These are phyloP conservation scores for Lobosporangium transversale DNA, from an alignment of 192 early-diverging fungal species.

Conservation along the genomic window DNA sequence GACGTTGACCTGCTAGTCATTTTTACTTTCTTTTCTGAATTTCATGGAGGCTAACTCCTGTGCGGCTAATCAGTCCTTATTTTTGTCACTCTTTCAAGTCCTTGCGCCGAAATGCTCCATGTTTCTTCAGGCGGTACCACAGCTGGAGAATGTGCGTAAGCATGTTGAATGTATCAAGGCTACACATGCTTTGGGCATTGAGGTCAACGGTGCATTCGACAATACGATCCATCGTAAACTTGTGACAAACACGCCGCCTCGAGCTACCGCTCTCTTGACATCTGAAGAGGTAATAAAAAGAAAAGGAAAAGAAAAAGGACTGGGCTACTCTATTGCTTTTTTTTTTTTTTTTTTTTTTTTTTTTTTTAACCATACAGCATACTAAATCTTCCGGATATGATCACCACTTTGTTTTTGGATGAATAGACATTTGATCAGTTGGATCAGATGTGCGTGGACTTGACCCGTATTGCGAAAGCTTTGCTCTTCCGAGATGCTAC, in stretches of 20 bases:
- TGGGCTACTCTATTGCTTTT: background rate
- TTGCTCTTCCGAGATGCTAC: slow-evolving; percentile 54
- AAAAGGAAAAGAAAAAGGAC: background rate
- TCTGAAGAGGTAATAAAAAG: slow-evolving; percentile 52
- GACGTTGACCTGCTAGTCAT: background rate
- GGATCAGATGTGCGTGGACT: slow-evolving; percentile 44
- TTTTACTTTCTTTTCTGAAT: background rate
- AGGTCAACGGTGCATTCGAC: slow-evolving; percentile 64
- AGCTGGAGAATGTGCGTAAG: slow-evolving; percentile 20
- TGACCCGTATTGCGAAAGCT: slow-evolving; percentile 52
- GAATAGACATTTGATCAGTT: slow-evolving; percentile 55
- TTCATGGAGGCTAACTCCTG: slow-evolving; percentile 26
- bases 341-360: background rate
- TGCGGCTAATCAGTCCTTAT: slow-evolving; percentile 51
- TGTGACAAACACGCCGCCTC: slow-evolving; percentile 69
- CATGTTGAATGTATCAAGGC: slow-evolving; percentile 17
- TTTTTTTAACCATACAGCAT: background rate
- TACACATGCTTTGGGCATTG: slow-evolving; percentile 36
- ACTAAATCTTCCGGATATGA: background rate
- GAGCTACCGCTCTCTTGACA: slow-evolving; percentile 62
- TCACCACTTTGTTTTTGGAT: too few relatives aligned
- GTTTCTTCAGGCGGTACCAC: slow-evolving; percentile 46
- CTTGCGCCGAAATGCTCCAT: slow-evolving; percentile 54
- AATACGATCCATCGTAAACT: slow-evolving; percentile 70
- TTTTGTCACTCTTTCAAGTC: slow-evolving; percentile 56